Base-by-base conservation (phyloP, 129 eudicot species). In the Flaveria robusta region DNA sequence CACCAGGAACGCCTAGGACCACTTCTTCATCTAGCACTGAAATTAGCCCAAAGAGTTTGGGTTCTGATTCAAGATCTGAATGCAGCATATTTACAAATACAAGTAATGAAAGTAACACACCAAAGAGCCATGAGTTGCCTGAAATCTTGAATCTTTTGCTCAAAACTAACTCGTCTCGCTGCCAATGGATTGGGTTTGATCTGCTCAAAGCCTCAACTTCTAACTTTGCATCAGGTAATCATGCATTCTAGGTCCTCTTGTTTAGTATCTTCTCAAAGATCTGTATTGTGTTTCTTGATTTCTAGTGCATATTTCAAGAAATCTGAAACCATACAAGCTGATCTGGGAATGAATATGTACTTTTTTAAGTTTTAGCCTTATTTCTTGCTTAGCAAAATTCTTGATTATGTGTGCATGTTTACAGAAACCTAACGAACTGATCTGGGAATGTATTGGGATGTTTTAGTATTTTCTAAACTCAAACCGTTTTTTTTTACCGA, bases 141-240 rank as follows among this genome's bases (percentile, higher is more conserved):
- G 87, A 88, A 68, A 81, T 83, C 34, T 82, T 85, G 79, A 87
- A 84, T 77, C 87, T 79, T 51, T 67, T 85, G 69, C 86, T 89
- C 43, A 83, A 74, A 79, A 84, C 79, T 11, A 85, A 86, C 58
- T 75, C 89, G 19, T 77, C 86, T 10, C 80, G 78, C 46, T 85
- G 88, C 86, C 85, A 82, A 77, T 85, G 89, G 86, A 86, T 89
- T 78, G 86, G 83, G 75, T 81, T 82, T 81, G 94, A 95, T 50
- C 77, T 89, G 19, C 82, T 95, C 9, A 86, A 50, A 72, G 75
- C 80, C 43, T 86, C 94, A 13, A 91, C 99, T 54, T 86, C 82
- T 59, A 82, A 86, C 19, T 95, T 95, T 79, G 82, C 99, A 37
- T 80, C 96, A 81, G 97, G 99, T 95, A 66, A 58, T 69, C 76